A percentile compares a stretch with the other conserved stretches of the same genome.
These are phyloP conservation scores for Gaultheria prostrata DNA, from an alignment of 148 eudicot species.

Conservation along the genomic window DNA sequence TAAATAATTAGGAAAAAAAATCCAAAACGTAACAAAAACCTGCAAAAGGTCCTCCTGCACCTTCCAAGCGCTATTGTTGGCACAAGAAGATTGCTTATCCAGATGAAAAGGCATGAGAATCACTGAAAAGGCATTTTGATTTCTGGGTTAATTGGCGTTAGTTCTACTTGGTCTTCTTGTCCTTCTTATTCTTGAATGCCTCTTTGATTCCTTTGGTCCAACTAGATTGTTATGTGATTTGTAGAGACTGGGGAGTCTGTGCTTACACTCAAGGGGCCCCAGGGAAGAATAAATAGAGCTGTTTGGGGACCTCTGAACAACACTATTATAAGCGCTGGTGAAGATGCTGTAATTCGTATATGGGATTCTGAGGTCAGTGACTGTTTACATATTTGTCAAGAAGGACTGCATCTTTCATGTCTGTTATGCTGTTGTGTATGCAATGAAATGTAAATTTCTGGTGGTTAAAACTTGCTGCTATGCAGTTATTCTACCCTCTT, in stretches of 20 bases:
- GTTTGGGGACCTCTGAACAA: conserved; percentile 96
- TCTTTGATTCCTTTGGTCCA: not conserved
- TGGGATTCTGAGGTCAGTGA: conserved; percentile 85
- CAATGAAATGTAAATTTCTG: not conserved
- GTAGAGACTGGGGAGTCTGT: conserved; percentile 70
- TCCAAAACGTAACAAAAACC: not conserved
- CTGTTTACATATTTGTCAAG: not conserved
- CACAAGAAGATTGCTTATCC: not conserved
- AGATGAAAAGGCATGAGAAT: not conserved
- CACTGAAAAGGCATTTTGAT: not conserved
- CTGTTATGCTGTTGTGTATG: not conserved
- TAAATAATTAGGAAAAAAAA: not conserved
- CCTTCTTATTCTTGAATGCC: not conserved
- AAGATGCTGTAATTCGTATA: conserved; percentile 79
- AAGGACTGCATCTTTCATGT: conserved; percentile 1
- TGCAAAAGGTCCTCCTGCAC: not conserved
- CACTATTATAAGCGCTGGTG: conserved; percentile 86
- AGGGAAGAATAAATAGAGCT: conserved; percentile 90
- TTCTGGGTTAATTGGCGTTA: not conserved
- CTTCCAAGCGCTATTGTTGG: not conserved
- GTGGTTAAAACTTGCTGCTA: not conserved
- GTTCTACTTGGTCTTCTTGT: conserved; percentile 2
- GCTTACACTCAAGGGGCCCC: conserved; percentile 71
- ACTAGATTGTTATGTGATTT: conserved; percentile 14
- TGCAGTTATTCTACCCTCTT: not conserved